Percentiles rank a stretch among this genome's conserved stretches.
Evolutionary conservation across 129 eudicot species (phyloP).

Genomic region (Flaveria robusta): DNA sequence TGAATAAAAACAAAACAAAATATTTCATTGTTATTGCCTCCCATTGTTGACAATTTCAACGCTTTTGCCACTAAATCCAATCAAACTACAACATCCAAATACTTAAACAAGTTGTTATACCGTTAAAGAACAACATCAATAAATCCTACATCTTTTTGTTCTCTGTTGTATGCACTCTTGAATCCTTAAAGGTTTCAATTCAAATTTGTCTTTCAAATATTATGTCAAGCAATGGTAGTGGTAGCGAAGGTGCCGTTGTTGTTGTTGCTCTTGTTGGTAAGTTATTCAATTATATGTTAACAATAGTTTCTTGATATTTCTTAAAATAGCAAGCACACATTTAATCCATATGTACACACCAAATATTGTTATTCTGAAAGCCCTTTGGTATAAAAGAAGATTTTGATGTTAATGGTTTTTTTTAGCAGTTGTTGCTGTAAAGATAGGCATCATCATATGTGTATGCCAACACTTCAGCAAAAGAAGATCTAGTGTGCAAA

Average conservation of each 20-base stretch:
- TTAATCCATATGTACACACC: no score
- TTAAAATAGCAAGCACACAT: no score
- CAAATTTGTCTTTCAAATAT: conserved; percentile 11
- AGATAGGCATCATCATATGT: conserved; percentile 19
- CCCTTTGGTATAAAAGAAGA: no score
- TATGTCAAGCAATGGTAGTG: conserved; percentile 8
- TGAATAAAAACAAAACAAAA: neutral
- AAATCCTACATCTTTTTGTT: no score
- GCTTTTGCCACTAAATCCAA: neutral
- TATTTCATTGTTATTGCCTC: neutral
- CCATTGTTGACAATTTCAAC: neutral
- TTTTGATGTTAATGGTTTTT: neutral
- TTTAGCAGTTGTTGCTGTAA: conserved; percentile 21
- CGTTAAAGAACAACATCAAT: no score
- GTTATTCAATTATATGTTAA: neutral
- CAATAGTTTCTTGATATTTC: neutral
- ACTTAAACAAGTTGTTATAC: neutral
- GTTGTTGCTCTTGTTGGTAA: neutral
- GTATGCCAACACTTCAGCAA: conserved; percentile 15
- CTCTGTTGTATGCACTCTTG: neutral
- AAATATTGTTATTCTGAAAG: no score
- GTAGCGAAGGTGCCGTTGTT: neutral
- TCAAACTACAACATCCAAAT: neutral
- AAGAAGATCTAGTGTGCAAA: conserved; percentile 12
- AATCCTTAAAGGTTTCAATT: neutral